Evolutionary conservation across 805 yeast species (phyloP).

Genomic region (Pichia membranifaciens): DNA sequence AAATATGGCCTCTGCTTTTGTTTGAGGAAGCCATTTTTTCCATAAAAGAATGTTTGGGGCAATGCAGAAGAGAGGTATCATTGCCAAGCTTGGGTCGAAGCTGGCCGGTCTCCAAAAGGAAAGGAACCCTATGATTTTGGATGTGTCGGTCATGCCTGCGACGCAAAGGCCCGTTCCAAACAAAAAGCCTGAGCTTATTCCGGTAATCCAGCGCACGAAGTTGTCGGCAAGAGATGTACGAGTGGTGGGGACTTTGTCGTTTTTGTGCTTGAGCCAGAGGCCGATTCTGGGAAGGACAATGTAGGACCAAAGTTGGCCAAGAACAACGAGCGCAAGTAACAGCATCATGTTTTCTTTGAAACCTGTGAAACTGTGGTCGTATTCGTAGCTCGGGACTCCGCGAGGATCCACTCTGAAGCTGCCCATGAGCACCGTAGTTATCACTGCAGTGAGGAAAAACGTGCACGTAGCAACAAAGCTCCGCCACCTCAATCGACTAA

Average conservation of each 20-base stretch:
- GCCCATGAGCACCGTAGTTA: slow-evolving; percentile 13
- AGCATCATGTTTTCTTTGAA: slow-evolving; percentile 15
- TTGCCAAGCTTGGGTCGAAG: slow-evolving; percentile 43
- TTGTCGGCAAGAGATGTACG: not conserved
- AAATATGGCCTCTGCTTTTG: slow-evolving; percentile 3
- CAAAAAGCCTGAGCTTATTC: slow-evolving; percentile 25
- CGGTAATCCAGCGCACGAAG: slow-evolving; percentile 14
- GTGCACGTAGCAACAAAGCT: slow-evolving; percentile 40
- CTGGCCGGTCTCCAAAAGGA: slow-evolving; percentile 30
- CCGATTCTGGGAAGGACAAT: slow-evolving; percentile 25
- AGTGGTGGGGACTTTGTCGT: not conserved
- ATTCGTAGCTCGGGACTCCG: slow-evolving; percentile 17
- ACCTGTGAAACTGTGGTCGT: slow-evolving; percentile 17
- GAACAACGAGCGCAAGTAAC: slow-evolving; percentile 12
- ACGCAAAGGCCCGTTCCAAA: slow-evolving; percentile 44
- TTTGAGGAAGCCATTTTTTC: slow-evolving; percentile 22
- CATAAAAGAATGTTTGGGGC: slow-evolving; percentile 40
- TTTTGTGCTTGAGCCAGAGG: slow-evolving; percentile 5
- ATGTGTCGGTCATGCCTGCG: slow-evolving; percentile 41
- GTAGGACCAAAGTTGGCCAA: slow-evolving; percentile 20
- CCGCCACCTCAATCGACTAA: slow-evolving; percentile 40
- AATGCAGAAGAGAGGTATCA: slow-evolving; percentile 40
- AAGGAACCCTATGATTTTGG: slow-evolving; percentile 42
- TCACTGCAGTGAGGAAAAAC: slow-evolving; percentile 34
- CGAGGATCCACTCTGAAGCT: not conserved